These are phyloP conservation scores for Chaetomium olivaceum DNA, from an alignment of 2,329 filamentous ascomycete species.

Conservation along the genomic window DNA sequence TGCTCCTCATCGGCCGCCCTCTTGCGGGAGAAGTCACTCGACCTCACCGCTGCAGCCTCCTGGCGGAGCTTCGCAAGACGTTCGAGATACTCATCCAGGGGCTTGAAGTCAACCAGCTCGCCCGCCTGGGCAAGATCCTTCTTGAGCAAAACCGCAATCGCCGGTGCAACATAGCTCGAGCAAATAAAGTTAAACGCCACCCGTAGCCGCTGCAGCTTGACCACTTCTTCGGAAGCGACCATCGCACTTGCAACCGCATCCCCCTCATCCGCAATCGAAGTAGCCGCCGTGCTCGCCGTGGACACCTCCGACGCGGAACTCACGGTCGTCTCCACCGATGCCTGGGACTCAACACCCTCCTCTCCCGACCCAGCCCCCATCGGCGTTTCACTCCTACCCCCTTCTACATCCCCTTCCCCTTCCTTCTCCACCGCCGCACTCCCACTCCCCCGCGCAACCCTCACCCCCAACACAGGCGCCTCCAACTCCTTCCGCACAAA, in stretches of 20 bases:
- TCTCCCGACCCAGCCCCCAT: conserved; percentile 38
- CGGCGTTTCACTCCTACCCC: conserved; percentile 31
- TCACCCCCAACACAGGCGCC: conserved; percentile 70
- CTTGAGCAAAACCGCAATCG: conserved; percentile 47
- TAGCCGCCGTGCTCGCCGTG: conserved; percentile 43
- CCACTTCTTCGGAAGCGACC: conserved; percentile 50
- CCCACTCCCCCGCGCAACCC: conserved; percentile 35
- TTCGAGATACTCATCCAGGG: conserved; percentile 69
- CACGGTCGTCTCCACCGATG: conserved; percentile 40
- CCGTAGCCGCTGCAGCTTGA: conserved; percentile 62
- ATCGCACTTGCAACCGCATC: conserved; percentile 44
- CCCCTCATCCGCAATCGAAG: conserved; percentile 43
- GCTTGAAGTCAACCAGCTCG: conserved; percentile 61
- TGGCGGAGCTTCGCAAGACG: conserved; percentile 67
- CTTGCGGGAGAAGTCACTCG: conserved; percentile 72
- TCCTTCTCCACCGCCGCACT: neutral
- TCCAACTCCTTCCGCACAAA: conserved; percentile 78
- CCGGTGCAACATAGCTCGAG: conserved; percentile 57
- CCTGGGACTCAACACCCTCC: conserved; percentile 36
- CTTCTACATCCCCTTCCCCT: conserved; percentile 27
- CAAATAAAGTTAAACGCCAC: conserved; percentile 66
- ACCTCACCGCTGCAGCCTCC: conserved; percentile 69
- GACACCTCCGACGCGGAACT: conserved; percentile 45
- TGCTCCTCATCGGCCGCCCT: conserved; percentile 67
- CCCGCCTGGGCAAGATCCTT: conserved; percentile 38